Evolutionary conservation across 176 grass and related monocot genomes (phyloP), one percentile per base, ranked within the genome.

Genomic region (Phyllostachys edulis): DNA sequence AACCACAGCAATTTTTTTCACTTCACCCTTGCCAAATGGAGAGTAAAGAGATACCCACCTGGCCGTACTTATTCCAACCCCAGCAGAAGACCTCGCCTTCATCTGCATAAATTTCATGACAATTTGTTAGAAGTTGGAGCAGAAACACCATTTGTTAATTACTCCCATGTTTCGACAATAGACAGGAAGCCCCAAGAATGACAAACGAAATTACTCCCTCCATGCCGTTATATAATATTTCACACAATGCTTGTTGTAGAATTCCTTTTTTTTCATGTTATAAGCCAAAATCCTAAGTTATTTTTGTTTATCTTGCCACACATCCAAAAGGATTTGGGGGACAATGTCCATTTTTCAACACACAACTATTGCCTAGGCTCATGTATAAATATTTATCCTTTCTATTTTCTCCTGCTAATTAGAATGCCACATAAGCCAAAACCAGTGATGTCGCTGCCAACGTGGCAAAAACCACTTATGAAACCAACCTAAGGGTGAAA

Each of bases 31-130:
- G 9, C 15, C 21, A 54, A 77, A 15, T 7, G 73, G 2, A 12
- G 36, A 82, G 56, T 10, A 29, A 55, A 46, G 46, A 27, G 24
- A 27, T 59, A 72, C 56, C 49, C 80, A 99, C 97, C 97, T 99
- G 97, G 36, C 97, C 97, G 64, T 99, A 99, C 81, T 99, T 99
- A 27, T 99, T 99, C 97, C 97, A 99, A 77, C 97, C 97, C 97
- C 97, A 99, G 86, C 93, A 99, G 67, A 99, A 99, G 23, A 99
- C 89, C 60, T 96, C 93, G 24, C 93, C 97, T 63, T 89, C 88
- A 57, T 92, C 97, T 99, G 87, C 80, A 82, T 9, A 41, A 71
- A 67, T 62, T 63, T 44, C 56, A 41, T 7, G 7, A 69, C 26
- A 26, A 8, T 59, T 5, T 39, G 78, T 82, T 60, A 85, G 71